Conservation (phyloP, 495 filamentous ascomycete species). For the Aspergillus leporis region DNA sequence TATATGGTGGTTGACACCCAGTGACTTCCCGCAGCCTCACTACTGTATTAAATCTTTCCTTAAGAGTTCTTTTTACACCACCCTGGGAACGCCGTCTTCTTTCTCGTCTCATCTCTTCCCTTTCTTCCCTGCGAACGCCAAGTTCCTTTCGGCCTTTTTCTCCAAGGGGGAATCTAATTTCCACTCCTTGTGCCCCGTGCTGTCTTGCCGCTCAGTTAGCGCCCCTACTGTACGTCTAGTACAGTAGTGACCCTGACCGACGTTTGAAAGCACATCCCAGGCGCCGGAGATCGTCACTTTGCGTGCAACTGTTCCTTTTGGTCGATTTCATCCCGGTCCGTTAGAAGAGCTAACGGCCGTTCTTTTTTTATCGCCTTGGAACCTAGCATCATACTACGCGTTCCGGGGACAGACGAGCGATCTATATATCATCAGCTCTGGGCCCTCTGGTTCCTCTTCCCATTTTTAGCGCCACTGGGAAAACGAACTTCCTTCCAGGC, state of each 20-base stretch:
- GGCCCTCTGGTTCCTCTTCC: background rate
- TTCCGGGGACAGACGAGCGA: background rate
- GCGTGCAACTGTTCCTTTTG: background rate
- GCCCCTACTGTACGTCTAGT: slow-evolving; percentile 6
- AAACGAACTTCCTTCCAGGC: background rate
- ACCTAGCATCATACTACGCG: background rate
- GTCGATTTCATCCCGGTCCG: background rate
- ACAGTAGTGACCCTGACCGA: background rate
- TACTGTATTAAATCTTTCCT: background rate
- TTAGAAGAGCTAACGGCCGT: background rate
- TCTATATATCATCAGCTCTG: slow-evolving; percentile 3
- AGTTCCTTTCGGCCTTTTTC: background rate
- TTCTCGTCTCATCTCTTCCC: background rate
- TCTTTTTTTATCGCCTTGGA: background rate
- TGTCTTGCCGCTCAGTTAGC: slow-evolving; percentile 2
- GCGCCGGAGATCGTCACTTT: slow-evolving; percentile 1
- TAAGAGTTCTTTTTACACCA: background rate
- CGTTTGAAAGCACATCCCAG: background rate
- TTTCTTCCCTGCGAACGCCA: background rate
- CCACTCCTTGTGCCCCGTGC: slow-evolving; percentile 1
- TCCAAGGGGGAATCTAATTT: slow-evolving; percentile 3
- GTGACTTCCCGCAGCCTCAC: slow-evolving; percentile 1
- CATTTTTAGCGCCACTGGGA: slow-evolving; percentile 2
- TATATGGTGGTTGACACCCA: background rate
- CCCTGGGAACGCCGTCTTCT: too few species aligned